Conservation (phyloP, 1,139 yeast genomes). For the Magnusiomyces fungicola region DNA sequence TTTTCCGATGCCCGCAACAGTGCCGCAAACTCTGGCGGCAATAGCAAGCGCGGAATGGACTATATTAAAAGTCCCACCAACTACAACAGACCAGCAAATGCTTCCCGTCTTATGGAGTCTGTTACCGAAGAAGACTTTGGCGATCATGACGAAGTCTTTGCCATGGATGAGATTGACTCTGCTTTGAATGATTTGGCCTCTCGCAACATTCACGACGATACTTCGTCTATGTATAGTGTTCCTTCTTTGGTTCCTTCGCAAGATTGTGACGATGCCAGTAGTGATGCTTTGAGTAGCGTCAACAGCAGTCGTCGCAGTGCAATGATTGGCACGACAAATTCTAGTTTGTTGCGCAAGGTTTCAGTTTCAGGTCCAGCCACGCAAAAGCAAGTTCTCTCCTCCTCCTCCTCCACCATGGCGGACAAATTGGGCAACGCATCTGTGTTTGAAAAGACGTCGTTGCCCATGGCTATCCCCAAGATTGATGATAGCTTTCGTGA, state of each 20-base stretch:
- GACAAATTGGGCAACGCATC: not conserved
- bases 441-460: not conserved
- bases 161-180: slow-evolving; percentile 25
- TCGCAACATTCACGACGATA: slow-evolving; percentile 16
- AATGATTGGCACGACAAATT: not conserved
- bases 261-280: not conserved
- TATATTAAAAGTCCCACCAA: not conserved
- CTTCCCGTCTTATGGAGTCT: slow-evolving; percentile 11
- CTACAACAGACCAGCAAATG: not conserved
- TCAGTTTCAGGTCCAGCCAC: not conserved
- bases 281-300: not conserved
- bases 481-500: not conserved
- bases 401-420: not conserved
- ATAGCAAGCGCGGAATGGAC: slow-evolving; percentile 11
- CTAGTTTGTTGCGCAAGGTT: not conserved
- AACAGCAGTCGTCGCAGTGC: slow-evolving; percentile 5
- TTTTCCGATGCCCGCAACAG: slow-evolving; percentile 15
- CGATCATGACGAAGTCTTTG: slow-evolving; percentile 19
- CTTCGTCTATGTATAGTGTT: slow-evolving; percentile 23
- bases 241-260: slow-evolving; percentile 26
- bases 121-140: slow-evolving; percentile 12
- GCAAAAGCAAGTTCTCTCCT: not conserved
- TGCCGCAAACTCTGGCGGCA: slow-evolving; percentile 10
- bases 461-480: slow-evolving; percentile 2
- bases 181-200: slow-evolving; percentile 11